Evolutionary conservation across 805 yeast species (phyloP).

Genomic region (Saturnispora quitensis): DNA sequence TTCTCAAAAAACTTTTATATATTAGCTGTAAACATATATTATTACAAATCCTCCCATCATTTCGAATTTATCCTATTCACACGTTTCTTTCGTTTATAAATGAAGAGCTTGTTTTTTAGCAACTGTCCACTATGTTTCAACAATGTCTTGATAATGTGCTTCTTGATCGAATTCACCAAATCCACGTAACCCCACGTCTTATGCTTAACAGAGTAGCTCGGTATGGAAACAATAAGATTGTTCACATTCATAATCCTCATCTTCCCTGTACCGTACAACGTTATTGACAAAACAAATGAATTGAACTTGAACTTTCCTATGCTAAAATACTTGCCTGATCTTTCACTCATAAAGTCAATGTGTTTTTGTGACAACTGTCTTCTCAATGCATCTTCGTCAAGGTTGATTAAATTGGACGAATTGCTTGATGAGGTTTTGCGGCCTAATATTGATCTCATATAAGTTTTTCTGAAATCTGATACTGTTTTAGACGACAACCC

Average conservation of each 20-base stretch:
- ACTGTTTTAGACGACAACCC: neutral
- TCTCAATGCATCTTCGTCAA: neutral
- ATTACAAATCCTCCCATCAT: neutral
- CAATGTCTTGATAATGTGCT: constrained; percentile 49
- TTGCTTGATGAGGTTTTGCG: neutral
- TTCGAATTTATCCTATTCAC: constrained; percentile 1
- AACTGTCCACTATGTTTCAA: constrained; percentile 67
- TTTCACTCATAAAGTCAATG: constrained; percentile 51
- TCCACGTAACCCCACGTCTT: constrained; percentile 70
- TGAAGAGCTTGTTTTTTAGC: constrained; percentile 57
- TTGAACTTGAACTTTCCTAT: constrained; percentile 49
- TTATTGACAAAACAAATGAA: constrained; percentile 49
- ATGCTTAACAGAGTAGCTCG: constrained; percentile 47
- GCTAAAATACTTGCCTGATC: constrained; percentile 69
- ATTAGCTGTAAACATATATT: neutral
- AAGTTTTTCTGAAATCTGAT: neutral
- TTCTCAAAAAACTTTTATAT: neutral
- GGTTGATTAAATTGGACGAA: neutral
- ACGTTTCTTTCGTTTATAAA: constrained; percentile 13
- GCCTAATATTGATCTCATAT: neutral
- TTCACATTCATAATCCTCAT: constrained; percentile 68
- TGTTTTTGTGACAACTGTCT: constrained; percentile 7
- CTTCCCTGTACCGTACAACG: constrained; percentile 69
- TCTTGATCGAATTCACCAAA: constrained; percentile 50
- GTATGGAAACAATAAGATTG: constrained; percentile 57